Base-by-base conservation (phyloP, 768 basidiomycete genomes). In the Podaxis pistillaris region DNA sequence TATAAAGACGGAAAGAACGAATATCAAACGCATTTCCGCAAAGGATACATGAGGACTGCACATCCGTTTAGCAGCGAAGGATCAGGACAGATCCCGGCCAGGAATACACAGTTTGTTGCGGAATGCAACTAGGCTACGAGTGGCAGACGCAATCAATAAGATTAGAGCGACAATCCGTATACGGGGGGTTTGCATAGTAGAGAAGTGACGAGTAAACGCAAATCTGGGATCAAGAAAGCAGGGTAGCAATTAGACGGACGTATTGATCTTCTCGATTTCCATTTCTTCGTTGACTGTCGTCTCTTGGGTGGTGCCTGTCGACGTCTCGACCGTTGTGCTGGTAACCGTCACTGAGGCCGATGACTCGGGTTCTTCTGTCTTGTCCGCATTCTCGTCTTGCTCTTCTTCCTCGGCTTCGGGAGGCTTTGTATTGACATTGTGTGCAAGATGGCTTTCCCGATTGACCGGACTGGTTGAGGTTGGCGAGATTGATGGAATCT, bases 401-500 rank as follows among this genome's bases (percentile, higher is more conserved):
- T 58, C 41, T 56, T 58, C 60, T 50, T 67, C 62, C 56, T 73
- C 72, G 38, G 74, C 73, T 51, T 70, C 66, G 26, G 70, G 67
- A n/a, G 70, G 72, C 11, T 72, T 69, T 24, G 69, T 74, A 62
- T 71, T 73, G 51, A 76, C 74, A 64, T 78, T 72, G 57, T 82
- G 78, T 44, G 78, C 71, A 24, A 84, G 77, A 33, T 76, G 74
- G 63, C 83, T 84, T 69, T 93, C 90, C 72, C 88, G 89, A 70
- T 78, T 81, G 59, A 86, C 79, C 1, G 88, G 83, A 68, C 84
- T 87, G 46, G 82, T 81, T 7, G 84, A 81, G 66, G 86, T 90
- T n/a, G 90, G 90, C 17, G 90, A 92, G 63, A 88, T 79, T 28
- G 89, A 90, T 47, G 91, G 78, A 49, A 80, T 76, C 58, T 84